Evolutionary conservation across 2,329 filamentous ascomycete genomes (phyloP).

Genomic region (Alternaria tenuissima): DNA sequence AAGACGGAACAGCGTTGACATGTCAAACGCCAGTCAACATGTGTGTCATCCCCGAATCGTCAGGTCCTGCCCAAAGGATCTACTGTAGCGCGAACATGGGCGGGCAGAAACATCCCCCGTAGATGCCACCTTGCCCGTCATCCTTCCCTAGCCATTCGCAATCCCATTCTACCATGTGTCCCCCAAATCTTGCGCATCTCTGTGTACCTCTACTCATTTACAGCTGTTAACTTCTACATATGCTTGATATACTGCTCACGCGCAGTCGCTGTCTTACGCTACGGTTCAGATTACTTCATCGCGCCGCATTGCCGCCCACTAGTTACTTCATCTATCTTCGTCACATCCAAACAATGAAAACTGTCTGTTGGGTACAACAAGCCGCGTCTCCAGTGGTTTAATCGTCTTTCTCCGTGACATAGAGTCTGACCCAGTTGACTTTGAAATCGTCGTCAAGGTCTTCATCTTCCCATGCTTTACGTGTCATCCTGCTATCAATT

Average conservation of each 20-base stretch:
- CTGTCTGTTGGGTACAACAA: not conserved
- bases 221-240: not conserved
- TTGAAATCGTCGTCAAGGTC: not conserved
- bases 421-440: not conserved
- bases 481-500: not conserved
- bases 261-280: not conserved
- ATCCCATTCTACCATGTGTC: not conserved
- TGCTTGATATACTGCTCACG: no score
- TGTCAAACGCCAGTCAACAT: not conserved
- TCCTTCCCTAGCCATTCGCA: not conserved
- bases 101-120: not conserved
- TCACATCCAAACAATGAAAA: not conserved
- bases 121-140: not conserved
- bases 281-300: not conserved
- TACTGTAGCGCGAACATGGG: not conserved
- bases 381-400: not conserved
- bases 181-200: not conserved
- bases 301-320: not conserved
- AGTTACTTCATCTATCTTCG: not conserved
- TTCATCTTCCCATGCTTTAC: not conserved
- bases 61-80: not conserved
- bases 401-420: not conserved
- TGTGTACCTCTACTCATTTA: not conserved
- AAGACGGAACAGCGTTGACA: not conserved
- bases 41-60: slow-evolving; percentile 3